Evolutionary conservation across 805 yeast genomes (phyloP).

Genomic region (Zygosaccharomyces bailii): DNA sequence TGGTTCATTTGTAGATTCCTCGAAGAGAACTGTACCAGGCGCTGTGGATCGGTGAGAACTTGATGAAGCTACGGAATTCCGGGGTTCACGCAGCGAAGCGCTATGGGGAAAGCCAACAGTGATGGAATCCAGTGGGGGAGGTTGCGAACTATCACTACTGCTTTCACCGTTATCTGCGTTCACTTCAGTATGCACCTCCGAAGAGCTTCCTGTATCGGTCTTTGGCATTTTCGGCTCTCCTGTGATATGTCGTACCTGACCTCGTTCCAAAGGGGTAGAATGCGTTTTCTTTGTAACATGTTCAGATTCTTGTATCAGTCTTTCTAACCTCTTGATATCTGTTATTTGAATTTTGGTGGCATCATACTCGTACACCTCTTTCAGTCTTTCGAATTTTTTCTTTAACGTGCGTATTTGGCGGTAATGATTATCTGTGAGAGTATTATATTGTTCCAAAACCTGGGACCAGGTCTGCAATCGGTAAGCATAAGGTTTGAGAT

Average conservation of each 20-base stretch:
- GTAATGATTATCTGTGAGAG: constrained; percentile 21
- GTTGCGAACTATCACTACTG: constrained; percentile 10
- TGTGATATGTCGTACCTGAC: constrained; percentile 1
- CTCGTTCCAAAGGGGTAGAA: constrained; percentile 4
- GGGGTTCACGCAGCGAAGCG: constrained; percentile 1
- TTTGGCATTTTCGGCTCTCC: not conserved
- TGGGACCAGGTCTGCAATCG: constrained; percentile 29
- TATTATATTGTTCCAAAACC: constrained; percentile 28
- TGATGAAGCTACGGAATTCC: not conserved
- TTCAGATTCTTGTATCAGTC: constrained; percentile 12
- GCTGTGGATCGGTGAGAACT: constrained; percentile 6
- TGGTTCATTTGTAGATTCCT: not conserved
- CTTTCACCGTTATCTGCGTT: not conserved
- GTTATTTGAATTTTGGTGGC: constrained; percentile 11
- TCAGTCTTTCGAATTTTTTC: constrained; percentile 29
- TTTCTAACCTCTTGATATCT: constrained; percentile 15
- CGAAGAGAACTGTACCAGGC: constrained; percentile 1
- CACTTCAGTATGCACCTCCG: constrained; percentile 1
- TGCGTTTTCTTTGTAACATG: constrained; percentile 1
- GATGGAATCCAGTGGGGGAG: constrained; percentile 26
- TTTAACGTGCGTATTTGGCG: constrained; percentile 33
- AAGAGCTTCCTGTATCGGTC: not conserved
- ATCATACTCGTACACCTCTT: constrained; percentile 15
- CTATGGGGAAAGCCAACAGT: constrained; percentile 14
- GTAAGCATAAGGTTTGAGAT: constrained; percentile 26